Conservation (phyloP, 192 early-diverging fungal genomes). For the Chytriomyces sp. region DNA sequence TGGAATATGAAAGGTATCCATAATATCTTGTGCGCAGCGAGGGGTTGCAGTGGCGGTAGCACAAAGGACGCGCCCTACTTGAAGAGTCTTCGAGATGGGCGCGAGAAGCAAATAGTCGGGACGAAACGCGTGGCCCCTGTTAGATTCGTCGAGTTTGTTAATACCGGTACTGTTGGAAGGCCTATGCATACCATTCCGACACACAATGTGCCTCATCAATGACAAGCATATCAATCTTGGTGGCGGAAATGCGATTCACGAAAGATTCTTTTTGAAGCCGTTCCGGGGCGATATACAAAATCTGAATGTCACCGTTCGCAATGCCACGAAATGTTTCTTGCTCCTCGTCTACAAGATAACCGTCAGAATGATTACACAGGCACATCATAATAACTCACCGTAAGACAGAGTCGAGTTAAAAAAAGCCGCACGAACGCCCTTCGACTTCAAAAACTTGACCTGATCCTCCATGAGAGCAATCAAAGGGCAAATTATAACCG, state of each 20-base stretch:
- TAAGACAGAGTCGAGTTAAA: conserved; percentile 44
- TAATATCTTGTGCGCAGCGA: conserved; percentile 71
- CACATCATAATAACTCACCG: not conserved
- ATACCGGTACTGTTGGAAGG: not conserved
- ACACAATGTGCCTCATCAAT: conserved; percentile 76
- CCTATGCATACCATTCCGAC: not conserved
- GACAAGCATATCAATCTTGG: conserved; percentile 65
- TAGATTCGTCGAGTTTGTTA: conserved; percentile 67
- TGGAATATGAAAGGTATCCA: conserved; percentile 65
- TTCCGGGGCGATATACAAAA: conserved; percentile 80
- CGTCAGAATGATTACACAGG: not conserved
- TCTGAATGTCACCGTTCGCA: conserved; percentile 54
- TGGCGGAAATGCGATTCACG: conserved; percentile 50
- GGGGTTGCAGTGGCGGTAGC: conserved; percentile 82
- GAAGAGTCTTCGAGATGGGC: conserved; percentile 55
- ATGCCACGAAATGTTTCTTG: conserved; percentile 48
- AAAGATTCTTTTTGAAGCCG: conserved; percentile 66
- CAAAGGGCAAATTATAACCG: no score
- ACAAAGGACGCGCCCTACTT: conserved; percentile 72
- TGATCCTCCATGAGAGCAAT: conserved; percentile 81
- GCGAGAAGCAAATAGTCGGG: conserved; percentile 73
- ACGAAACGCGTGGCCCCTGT: conserved; percentile 89
- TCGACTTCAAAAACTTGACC: conserved; percentile 57
- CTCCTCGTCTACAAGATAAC: conserved; percentile 43
- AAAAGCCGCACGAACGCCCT: conserved; percentile 58